Base-by-base conservation (phyloP, 306 rosid genomes). In the Gastrolobium bilobum region DNA sequence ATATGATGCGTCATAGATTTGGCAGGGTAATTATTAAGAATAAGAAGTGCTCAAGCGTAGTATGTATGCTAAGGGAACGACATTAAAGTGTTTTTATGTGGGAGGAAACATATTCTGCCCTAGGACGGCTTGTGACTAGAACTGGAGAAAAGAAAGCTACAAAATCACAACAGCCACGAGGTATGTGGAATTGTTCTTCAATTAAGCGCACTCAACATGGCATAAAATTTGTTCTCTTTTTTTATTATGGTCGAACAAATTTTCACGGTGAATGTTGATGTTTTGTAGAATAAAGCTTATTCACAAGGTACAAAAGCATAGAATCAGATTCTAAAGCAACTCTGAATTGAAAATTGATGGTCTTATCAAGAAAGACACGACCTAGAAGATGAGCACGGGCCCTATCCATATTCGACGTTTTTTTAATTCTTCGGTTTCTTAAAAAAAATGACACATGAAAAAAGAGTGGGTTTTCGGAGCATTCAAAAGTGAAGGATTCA, bases 291-390 rank as follows among this genome's bases (percentile, higher is more conserved):
- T 72, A 83, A 77, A 78, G 53, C 26, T 38, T 58, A 29, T 46
- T 4, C 35, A 2, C 4, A 63, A 63, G 26, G 57, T 15, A 33
- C 1, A 35, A 34, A 33, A 58, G 43, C 61, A 3, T 50, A 42
- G 82, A 80, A 76, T n/a, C 50, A 58, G 68, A 80, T 80, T 69
- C 80, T 42, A 68, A 63, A 65, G 65, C 59, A 64, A 56, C 50
- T 65, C 40, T 15, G 33, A 37, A 11, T 52, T 6, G 42, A 20
- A 20, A 20, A 35, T 52, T 9, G 6, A 1, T 4, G 73, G 35
- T n/a, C 15, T 35, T 51, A 44, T 43, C 6, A 5, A 74, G 31
- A 59, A 11, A 57, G 29, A 40, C 50, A 26, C 5, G 11, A 63
- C 74, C 50, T 7, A n/a, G 52, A 68, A 52, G 50, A 44, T 31